Percentiles rank a stretch among this genome's conserved stretches.
phyloP scores from a whole-genome alignment of 1,284 basidiomycete genomes.

The Ustilago trichophora region DNA sequence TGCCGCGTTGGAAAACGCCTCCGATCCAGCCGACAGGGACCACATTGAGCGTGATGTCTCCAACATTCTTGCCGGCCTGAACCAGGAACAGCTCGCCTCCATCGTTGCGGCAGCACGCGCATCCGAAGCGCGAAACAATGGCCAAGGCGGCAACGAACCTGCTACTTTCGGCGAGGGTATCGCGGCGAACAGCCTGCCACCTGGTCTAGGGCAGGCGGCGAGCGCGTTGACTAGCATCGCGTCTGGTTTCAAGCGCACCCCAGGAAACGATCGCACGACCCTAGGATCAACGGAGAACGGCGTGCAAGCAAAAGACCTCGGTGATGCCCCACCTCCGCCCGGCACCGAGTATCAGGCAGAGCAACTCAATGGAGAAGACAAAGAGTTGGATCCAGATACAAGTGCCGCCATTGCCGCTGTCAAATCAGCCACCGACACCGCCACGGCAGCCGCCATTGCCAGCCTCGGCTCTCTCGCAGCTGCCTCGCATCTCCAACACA shows the following conservation, averaged over 20 bases:
- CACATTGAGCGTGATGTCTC: conserved; percentile 56
- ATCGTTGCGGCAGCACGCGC: conserved; percentile 60
- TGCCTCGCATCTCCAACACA: conserved; percentile 23
- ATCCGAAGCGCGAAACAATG: conserved; percentile 25
- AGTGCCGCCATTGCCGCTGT: conserved; percentile 27
- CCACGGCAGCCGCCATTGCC: conserved; percentile 58
- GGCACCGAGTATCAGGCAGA: conserved; percentile 27
- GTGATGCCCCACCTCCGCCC: conserved; percentile 40
- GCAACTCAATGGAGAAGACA: conserved; percentile 1
- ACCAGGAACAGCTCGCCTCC: conserved; percentile 59
- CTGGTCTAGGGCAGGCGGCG: conserved; percentile 54
- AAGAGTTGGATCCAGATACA: conserved; percentile 15
- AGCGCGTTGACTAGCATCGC: conserved; percentile 59
- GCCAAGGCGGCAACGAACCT: neutral
- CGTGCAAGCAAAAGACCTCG: conserved; percentile 7
- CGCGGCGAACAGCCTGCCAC: conserved; percentile 25
- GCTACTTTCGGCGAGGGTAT: too few relatives aligned
- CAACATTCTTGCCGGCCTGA: conserved; percentile 56
- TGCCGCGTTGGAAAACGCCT: too few relatives aligned
- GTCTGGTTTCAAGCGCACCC: conserved; percentile 53
- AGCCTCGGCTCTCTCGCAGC: conserved; percentile 54
- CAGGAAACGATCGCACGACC: conserved; percentile 3
- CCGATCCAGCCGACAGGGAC: conserved; percentile 21
- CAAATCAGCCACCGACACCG: conserved; percentile 43
- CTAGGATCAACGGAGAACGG: neutral